Percentiles rank a stretch among this genome's conserved stretches.
Conservation (phyloP, 345 rosid species). For the Aethionema arabicum region DNA sequence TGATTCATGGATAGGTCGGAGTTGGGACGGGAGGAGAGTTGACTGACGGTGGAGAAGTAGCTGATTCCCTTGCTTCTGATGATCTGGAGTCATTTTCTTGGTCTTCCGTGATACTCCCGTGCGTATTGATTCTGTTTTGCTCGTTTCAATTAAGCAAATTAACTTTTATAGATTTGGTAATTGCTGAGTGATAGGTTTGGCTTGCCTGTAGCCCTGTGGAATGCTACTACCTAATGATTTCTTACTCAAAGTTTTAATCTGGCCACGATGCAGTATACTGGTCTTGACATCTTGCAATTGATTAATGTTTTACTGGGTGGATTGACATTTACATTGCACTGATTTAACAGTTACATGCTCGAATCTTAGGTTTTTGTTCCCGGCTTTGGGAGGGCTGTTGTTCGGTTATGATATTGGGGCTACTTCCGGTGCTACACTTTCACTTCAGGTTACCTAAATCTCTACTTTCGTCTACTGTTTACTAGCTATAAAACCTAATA, state of each 20-base stretch:
- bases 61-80: slow-evolving; percentile 47
- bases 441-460: slow-evolving; percentile 61
- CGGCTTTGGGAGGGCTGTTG: slow-evolving; percentile 85
- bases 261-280: slow-evolving; percentile 2
- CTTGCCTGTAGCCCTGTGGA: neutral
- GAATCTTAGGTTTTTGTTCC: slow-evolving; percentile 73
- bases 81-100: slow-evolving; percentile 70
- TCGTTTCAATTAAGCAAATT: slow-evolving; percentile 6
- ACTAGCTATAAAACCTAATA: neutral
- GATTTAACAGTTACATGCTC: slow-evolving; percentile 21
- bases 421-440: slow-evolving; percentile 87
- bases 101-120: slow-evolving; percentile 91
- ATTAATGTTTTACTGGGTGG: neutral
- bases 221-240: slow-evolving; percentile 1
- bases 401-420: slow-evolving; percentile 99
- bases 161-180: slow-evolving; percentile 6
- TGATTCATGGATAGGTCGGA: slow-evolving; percentile 42
- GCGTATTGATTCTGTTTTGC: slow-evolving; percentile 33
- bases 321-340: neutral
- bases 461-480: neutral
- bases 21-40: slow-evolving; percentile 43
- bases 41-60: slow-evolving; percentile 52
- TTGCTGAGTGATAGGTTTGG: slow-evolving; percentile 12
- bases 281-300: neutral
- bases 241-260: neutral